Conservation (phyloP, 257 asterid genomes). For the Plantago major region DNA sequence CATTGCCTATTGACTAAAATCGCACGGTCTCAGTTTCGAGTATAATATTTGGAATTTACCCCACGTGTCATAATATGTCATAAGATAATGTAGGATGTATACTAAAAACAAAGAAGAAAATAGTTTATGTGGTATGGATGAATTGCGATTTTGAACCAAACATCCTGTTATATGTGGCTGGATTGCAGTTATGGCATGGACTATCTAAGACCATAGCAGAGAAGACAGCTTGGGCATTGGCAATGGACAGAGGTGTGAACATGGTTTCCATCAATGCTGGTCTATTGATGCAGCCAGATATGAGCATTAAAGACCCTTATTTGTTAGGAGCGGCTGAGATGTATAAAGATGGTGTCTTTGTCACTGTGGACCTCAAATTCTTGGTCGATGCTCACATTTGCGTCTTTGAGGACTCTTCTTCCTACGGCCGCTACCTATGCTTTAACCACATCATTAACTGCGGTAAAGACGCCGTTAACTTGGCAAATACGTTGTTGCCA, state of each 20-base stretch:
- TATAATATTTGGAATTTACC: too few species aligned
- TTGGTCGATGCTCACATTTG: slow-evolving; percentile 79
- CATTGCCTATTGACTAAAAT: too few species aligned
- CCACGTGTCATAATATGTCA: too few species aligned
- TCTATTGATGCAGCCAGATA: slow-evolving; percentile 50
- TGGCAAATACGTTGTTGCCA: slow-evolving; percentile 49
- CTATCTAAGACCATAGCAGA: slow-evolving; percentile 79
- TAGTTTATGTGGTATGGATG: background rate
- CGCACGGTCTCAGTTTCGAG: too few species aligned
- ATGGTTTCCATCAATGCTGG: slow-evolving; percentile 84
- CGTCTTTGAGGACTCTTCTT: slow-evolving; percentile 69
- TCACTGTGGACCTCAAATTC: slow-evolving; percentile 72
- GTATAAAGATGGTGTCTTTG: slow-evolving; percentile 80
- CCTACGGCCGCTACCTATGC: slow-evolving; percentile 84
- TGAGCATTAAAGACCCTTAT: slow-evolving; percentile 71
- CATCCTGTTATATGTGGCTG: background rate
- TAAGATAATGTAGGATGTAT: background rate
- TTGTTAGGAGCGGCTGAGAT: slow-evolving; percentile 83
- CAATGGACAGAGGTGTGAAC: slow-evolving; percentile 88
- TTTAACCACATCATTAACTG: slow-evolving; percentile 56
- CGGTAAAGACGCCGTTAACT: slow-evolving; percentile 49
- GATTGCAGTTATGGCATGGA: slow-evolving; percentile 81
- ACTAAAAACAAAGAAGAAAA: background rate
- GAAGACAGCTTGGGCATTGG: slow-evolving; percentile 91
- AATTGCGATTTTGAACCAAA: background rate